Base-by-base conservation (phyloP, 495 filamentous ascomycete species). In the Talaromyces nanjingensis region DNA sequence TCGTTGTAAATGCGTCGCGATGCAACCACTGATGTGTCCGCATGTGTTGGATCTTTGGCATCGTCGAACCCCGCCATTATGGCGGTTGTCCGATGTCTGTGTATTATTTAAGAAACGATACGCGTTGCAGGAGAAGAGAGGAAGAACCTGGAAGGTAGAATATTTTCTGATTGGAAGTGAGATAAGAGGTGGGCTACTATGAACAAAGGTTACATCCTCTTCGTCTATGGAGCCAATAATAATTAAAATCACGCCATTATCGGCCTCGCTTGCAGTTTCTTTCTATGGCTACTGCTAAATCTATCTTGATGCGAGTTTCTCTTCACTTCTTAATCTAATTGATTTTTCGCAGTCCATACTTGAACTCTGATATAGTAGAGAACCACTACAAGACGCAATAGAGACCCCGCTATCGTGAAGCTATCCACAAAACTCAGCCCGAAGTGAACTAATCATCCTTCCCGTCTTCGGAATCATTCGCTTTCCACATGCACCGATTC, bases 401-500 rank as follows among this genome's bases (percentile, higher is more conserved):
- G 37, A 39, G 34, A 42, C 14, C 12, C 1, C 14, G 37, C 37
- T 42, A 42, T 20, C 8, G 4, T 49, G 45, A 49, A 20, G 45
- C 18, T 49, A 49, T 49, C 18, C 45, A 49, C 45, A 49, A 49
- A 49, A 20, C 0, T 49, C 45, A 49, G 45, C 45, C 45, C 20
- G n/a, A 9, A 49, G n/a, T 49, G 45, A 49, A n/a, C 6, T 31
- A 45, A 16, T 45, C 12, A 45, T 45, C 42, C n/a, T 45, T n/a
- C 14, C 42, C 14, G 42, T 45, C 42, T 45, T 18, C 18, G n/a
- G 18, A 49, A 56, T 29, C 27, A 27, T 27, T 27, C 27, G 60
- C 71, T 77, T n/a, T 75, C 62, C 2, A 74, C 73, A 34, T 76
- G 71, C 0, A 79, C 76, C 72, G 74, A 81, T 66, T 83, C 79